Base-by-base conservation (phyloP, 306 rosid species). In the Cercis canadensis region DNA sequence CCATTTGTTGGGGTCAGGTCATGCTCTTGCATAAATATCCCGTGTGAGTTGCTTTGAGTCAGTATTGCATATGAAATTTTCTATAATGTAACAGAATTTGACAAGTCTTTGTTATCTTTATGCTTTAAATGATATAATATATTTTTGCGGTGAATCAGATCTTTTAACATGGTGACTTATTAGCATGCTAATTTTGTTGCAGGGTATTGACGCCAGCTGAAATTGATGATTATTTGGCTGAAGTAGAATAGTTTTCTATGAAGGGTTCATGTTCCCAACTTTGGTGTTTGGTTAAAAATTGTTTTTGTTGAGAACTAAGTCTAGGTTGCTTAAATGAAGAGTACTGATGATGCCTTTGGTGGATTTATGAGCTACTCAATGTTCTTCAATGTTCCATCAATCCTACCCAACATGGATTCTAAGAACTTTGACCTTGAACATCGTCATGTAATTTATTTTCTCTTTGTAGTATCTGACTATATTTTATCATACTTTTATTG, bases 161-260 rank as follows among this genome's bases (percentile, higher is more conserved):
- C n/a, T n/a, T n/a, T n/a, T n/a, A n/a, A n/a, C 51, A 17, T 3
- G 9, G 4, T 43, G 13, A 57, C 68, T 53, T 55, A 50, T 56
- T 60, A 56, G 67, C 21, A 39, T 63, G 77, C 52, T 58, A 16
- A 39, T 56, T 47, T 50, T 78, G 69, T 72, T 80, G 89, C 92
- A 95, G 99, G 82, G 97, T 95, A 59, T 78, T 95, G 78, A 85
- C 97, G 12, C 96, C 99, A 54, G 96, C 96, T 8, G 96, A 91
- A 79, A 89, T 95, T 52, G 97, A 95, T 39, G 99, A 95, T 80
- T 95, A 95, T 65, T 83, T 95, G 78, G 97, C 85, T 49, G 99
- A 95, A 89, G 97, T 95, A 67, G 99, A 95, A 68, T 91, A 86
- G 74, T 60, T 17, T 80, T 73, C 63, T n/a, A 16, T 8, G 72